Evolutionary conservation across 805 yeast species (phyloP).

Genomic region (Candida xyloterini): DNA sequence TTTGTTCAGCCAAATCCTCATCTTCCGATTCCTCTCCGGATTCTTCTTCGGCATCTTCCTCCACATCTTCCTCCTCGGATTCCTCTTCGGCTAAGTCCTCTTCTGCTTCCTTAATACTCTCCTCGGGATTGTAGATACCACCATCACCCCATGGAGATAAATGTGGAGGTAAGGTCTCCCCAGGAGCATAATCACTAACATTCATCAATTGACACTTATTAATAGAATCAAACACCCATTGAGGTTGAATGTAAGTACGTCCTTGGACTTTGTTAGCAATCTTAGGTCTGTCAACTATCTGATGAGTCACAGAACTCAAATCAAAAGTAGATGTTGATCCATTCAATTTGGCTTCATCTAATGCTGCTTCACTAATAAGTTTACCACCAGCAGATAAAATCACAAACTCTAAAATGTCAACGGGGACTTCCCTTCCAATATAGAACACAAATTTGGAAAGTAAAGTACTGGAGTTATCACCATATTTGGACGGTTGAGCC

Average conservation of each 20-base stretch:
- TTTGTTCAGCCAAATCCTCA: constrained; percentile 58
- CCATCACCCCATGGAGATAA: constrained; percentile 99
- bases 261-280: constrained; percentile 76
- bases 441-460: constrained; percentile 76
- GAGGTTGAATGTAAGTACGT: constrained; percentile 94
- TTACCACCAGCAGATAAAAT: constrained; percentile 84
- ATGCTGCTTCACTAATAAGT: constrained; percentile 78
- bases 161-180: constrained; percentile 94
- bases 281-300: constrained; percentile 90
- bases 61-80: constrained; percentile 49
- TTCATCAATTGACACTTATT: constrained; percentile 74
- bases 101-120: constrained; percentile 39
- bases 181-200: constrained; percentile 84
- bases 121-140: constrained; percentile 81
- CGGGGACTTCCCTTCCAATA: constrained; percentile 93
- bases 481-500: constrained; percentile 63
- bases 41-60: constrained; percentile 51
- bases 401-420: constrained; percentile 85
- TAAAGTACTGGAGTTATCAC: constrained; percentile 59
- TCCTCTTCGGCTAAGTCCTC: constrained; percentile 52
- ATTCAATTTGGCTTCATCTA: constrained; percentile 64
- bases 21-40: constrained; percentile 52
- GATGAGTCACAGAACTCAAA: constrained; percentile 79
- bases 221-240: constrained; percentile 93
- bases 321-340: constrained; percentile 52